Evolutionary conservation across 1,284 basidiomycete species (phyloP).

Genomic region (Fereydounia khargensis): DNA sequence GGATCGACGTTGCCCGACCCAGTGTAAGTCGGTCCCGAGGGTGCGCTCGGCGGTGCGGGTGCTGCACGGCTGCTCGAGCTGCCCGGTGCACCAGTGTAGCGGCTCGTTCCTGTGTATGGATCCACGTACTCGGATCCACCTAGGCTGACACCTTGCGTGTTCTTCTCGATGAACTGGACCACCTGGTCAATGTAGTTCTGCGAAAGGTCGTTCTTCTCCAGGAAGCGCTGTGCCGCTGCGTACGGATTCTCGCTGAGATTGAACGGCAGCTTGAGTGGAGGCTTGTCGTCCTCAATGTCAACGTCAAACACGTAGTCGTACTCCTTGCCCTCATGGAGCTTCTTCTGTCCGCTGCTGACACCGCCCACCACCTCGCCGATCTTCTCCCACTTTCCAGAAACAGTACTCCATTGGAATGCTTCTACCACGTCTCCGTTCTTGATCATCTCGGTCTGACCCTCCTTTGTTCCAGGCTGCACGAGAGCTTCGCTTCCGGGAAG

Average conservation of each 20-base stretch:
- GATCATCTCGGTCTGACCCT: constrained; percentile 85
- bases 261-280: constrained; percentile 90
- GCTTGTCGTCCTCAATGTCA: constrained; percentile 87
- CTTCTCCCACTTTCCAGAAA: constrained; percentile 75
- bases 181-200: constrained; percentile 83
- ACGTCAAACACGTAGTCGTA: constrained; percentile 99
- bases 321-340: constrained; percentile 81
- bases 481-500: constrained; percentile 82
- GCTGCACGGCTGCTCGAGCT: constrained; percentile 1
- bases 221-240: constrained; percentile 81
- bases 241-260: constrained; percentile 83
- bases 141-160: constrained; percentile 72
- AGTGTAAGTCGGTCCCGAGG: constrained; percentile 54
- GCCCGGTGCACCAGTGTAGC: constrained; percentile 62
- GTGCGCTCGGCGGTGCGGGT: constrained; percentile 37
- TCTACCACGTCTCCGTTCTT: constrained; percentile 40
- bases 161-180: constrained; percentile 89
- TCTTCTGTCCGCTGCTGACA: constrained; percentile 79
- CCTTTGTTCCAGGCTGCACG: constrained; percentile 71
- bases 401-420: constrained; percentile 68
- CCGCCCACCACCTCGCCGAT: constrained; percentile 94
- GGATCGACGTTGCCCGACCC: constrained; percentile 59
- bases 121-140: constrained; percentile 69
- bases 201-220: constrained; percentile 80
- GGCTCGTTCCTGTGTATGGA: constrained; percentile 81